Evolutionary conservation across 306 rosid genomes (phyloP).

Genomic region (Inga oerstediana): DNA sequence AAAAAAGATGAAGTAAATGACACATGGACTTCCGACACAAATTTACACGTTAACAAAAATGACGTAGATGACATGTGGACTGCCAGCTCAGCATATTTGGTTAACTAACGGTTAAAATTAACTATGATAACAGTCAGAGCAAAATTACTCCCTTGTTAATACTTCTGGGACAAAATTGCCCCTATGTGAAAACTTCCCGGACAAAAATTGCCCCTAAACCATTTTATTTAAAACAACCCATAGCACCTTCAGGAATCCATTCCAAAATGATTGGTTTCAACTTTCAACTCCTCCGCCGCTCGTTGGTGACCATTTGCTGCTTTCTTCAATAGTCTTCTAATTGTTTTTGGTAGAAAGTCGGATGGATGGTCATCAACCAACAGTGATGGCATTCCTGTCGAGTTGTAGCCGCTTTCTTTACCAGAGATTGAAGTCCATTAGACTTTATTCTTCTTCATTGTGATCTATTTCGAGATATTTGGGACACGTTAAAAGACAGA

Average conservation of each 20-base stretch:
- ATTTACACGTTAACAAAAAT: no score
- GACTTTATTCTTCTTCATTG: not conserved
- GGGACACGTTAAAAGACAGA: not conserved
- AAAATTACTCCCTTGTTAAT: no score
- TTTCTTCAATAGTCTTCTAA: not conserved
- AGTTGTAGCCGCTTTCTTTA: not conserved
- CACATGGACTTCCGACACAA: no score
- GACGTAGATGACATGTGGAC: no score
- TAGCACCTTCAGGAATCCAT: not conserved
- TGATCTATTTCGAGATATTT: not conserved
- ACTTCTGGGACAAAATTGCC: no score
- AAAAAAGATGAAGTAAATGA: no score
- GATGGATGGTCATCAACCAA: not conserved
- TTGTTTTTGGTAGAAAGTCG: not conserved
- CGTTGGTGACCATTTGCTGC: not conserved
- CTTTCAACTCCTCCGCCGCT: not conserved
- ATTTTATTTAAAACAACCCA: not conserved
- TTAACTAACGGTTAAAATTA: no score
- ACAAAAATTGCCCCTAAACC: no score
- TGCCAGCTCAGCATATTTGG: no score
- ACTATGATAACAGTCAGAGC: fast-evolving
- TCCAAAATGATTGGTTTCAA: not conserved
- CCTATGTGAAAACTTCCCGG: no score
- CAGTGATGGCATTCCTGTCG: not conserved
- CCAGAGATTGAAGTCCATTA: not conserved